Base-by-base conservation (phyloP, 2,329 filamentous ascomycete genomes). In the Xylariales sp. region DNA sequence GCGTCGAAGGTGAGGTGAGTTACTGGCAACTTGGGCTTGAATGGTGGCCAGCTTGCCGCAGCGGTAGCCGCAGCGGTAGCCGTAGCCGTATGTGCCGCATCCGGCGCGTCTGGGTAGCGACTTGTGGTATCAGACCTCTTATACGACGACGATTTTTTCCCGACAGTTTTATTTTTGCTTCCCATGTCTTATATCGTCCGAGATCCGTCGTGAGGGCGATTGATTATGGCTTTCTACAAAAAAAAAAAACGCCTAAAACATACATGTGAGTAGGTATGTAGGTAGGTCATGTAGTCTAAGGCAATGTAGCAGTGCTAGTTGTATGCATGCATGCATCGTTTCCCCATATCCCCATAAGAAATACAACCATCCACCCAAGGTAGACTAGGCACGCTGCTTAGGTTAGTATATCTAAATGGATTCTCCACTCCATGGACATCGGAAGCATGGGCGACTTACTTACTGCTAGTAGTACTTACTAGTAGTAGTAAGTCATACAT, bases 1-100 rank as follows among this genome's bases (percentile, higher is more conserved):
- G 87, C 82, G 39, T 89, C 83, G 34, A 93, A 83, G 7, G 78
- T 76, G 14, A 97, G 87, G 72, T 91, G 86, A 54, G 85, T 82
- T 52, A 91, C 81, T 53, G 92, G 90, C 50, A 94, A 80, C 9
- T 89, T 79, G 16, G 93, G 92, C 70, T 85, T 87, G 77, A 97
- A 89, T 28, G 83, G 80, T 43, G 93, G 93, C 93, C 93, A 95
- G 55, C 86, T 86, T 41, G 83, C 79, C 52, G 81, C 74, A 9
- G 77, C 63, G 16, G 70, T 46, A 18, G 83, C 79, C 52, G 81
- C 74, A 9, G 77, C 63, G 16, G 70, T 46, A 18, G 83, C 79
- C 50, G 81, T 75, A 8, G 76, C 62, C 18, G 70, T 45, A n/a
- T 67, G 52, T 18, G 72, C 12, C 23, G 32, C 32, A 34, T 34